A percentile compares a stretch with the other conserved stretches of the same genome.
phyloP scores from a whole-genome alignment of 106 monocot genomes.

The Iris macrosiphon region DNA sequence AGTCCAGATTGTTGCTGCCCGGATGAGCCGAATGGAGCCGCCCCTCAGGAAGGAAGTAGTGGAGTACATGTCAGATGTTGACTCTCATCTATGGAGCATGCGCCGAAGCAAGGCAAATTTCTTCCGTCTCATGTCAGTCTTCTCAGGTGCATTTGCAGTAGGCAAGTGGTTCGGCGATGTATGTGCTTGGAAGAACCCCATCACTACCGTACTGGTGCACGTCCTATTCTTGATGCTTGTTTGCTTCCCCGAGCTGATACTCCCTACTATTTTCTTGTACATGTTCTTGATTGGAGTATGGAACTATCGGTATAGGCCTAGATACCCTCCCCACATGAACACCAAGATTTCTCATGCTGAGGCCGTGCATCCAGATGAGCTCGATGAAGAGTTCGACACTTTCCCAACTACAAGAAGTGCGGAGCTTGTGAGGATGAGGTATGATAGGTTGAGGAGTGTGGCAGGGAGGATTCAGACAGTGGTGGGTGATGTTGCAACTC shows the following conservation, averaged over 20 bases:
- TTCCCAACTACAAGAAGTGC: constrained; percentile 23
- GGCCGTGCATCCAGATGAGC: constrained; percentile 32
- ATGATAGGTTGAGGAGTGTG: constrained; percentile 35
- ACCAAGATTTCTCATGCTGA: constrained; percentile 36
- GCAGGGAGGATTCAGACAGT: constrained; percentile 30
- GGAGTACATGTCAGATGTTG: constrained; percentile 36
- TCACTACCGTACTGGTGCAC: constrained; percentile 22
- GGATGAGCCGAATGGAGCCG: constrained; percentile 33
- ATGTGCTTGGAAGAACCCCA: constrained; percentile 39
- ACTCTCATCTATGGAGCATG: constrained; percentile 39
- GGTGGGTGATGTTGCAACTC: constrained; percentile 30
- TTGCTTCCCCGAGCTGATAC: constrained; percentile 35
- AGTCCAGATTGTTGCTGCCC: constrained; percentile 35
- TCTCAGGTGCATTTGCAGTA: constrained; percentile 25
- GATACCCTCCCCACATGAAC: constrained; percentile 32
- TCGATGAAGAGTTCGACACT: constrained; percentile 24
- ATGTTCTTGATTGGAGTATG: constrained; percentile 38
- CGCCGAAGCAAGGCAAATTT: constrained; percentile 35
- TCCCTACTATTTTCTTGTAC: constrained; percentile 29
- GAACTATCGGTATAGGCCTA: constrained; percentile 32
- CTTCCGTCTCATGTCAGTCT: constrained; percentile 40
- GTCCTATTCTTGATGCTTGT: constrained; percentile 28
- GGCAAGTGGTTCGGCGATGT: constrained; percentile 37
- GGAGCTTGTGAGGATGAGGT: constrained; percentile 38
- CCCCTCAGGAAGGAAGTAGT: constrained; percentile 27